These are phyloP conservation scores for Murraya paniculata DNA, from an alignment of 345 rosid species.

Conservation along the genomic window DNA sequence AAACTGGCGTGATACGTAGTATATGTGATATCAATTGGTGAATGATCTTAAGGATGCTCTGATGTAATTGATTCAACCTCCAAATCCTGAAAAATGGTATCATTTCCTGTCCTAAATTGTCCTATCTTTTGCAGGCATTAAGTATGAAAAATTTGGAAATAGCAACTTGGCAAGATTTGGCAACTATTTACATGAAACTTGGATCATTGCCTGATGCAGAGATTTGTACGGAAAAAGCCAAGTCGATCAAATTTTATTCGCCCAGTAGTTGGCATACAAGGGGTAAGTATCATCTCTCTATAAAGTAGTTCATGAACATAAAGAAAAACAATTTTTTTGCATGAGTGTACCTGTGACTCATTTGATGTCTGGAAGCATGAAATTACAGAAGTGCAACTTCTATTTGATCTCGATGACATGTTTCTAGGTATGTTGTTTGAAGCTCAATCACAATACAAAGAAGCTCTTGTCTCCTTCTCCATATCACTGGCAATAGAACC, in stretches of 20 bases:
- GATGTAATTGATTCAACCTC: neutral
- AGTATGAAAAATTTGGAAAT: constrained; percentile 51
- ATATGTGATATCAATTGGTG: neutral
- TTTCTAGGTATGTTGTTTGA: constrained; percentile 64
- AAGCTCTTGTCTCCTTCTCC: constrained; percentile 71
- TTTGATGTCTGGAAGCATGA: neutral
- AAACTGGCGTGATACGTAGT: neutral
- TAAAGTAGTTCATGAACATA: neutral
- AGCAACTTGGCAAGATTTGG: constrained; percentile 85
- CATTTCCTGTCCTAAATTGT: neutral
- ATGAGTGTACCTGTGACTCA: neutral
- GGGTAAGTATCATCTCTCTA: constrained; percentile 36
- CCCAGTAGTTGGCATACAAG: constrained; percentile 78
- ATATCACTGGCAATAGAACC: constrained; percentile 71
- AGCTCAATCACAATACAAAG: constrained; percentile 63
- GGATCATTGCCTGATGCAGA: constrained; percentile 70
- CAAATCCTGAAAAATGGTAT: neutral
- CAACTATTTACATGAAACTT: constrained; percentile 57
- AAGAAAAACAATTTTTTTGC: neutral
- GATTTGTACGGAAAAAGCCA: constrained; percentile 71
- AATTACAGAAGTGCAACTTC: neutral
- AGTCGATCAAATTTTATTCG: constrained; percentile 54
- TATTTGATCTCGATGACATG: neutral
- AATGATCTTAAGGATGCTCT: neutral
- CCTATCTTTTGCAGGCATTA: constrained; percentile 38